Evolutionary conservation across 805 yeast species (phyloP), one percentile per base, ranked within the genome.

Genomic region (Wickerhamiella domercqiae): DNA sequence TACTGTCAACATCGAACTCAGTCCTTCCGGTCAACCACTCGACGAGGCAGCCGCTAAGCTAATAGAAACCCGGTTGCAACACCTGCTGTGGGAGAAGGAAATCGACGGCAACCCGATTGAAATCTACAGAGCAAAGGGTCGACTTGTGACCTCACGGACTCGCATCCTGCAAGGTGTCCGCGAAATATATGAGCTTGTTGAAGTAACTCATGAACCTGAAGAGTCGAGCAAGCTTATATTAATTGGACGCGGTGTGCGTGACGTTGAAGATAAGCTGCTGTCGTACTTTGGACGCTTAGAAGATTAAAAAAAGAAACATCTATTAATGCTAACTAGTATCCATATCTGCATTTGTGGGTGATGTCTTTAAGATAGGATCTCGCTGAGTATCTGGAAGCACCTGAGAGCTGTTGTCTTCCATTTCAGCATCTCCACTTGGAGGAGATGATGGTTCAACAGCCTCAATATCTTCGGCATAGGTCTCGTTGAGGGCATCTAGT

Each of bases 121-220:
- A 43, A 66, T 90, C 2, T 94, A 84, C 47, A 61, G 97, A 44
- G 61, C 78, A 2, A 90, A 90, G 53, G 97, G 95, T 1, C 55
- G 81, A 7, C 45, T 84, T 5, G 67, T 75, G 2, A 48, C 54
- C n/a, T 54, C 52, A 2, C 50, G 56, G 3, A 47, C 54, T 17
- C 66, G 70, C 45, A 79, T 84, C 5, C 59, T 90, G 7, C 98
- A 90, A 55, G 97, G 93, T 9, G 98, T 90, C 0, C 66, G 97
- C 42, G 90, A 84, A 39, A 83, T 94, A 0, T 90, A 83, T 56
- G 98, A 90, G 44, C 63, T 82, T 2, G 65, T 76, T 3, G 73
- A 70, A 11, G 62, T 61, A 5, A 48, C 49, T 4, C 48, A 54
- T 32, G 62, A 65, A 3, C 66, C 60, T 0, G 53, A 62, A 2